Conservation (phyloP, 1,284 basidiomycete species). For the Malassezia furfur region DNA sequence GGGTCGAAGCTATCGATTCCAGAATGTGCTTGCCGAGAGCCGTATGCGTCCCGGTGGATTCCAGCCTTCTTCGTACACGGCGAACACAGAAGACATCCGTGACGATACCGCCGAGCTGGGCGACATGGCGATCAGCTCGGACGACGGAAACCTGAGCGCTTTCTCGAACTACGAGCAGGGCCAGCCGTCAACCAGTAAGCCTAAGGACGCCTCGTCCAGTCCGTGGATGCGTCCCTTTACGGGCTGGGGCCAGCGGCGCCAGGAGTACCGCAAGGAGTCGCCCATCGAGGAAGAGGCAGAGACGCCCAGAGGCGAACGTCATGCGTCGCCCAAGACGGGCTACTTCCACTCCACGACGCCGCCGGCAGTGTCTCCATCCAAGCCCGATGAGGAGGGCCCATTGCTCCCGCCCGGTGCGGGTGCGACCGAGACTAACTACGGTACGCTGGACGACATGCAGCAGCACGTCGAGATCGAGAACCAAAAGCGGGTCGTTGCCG, state of each 20-base stretch:
- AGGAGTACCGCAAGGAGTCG: neutral
- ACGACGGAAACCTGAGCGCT: constrained; percentile 11
- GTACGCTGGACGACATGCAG: neutral
- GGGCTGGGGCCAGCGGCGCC: neutral
- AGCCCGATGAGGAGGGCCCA: neutral
- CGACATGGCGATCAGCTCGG: constrained; percentile 34
- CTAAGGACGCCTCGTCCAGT: neutral
- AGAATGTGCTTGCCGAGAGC: neutral
- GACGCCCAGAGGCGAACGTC: neutral
- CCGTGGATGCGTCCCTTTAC: too few species aligned
- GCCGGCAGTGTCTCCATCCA: neutral
- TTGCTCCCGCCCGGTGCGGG: neutral
- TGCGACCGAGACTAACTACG: neutral
- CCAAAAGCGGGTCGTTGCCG: constrained; percentile 2
- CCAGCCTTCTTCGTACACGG: constrained; percentile 34
- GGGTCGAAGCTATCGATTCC: constrained; percentile 31
- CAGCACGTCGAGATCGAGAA: neutral
- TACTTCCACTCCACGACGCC: neutral
- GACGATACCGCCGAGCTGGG: constrained; percentile 42
- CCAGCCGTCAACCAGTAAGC: neutral
- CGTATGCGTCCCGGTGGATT: constrained; percentile 7
- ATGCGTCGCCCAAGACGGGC: neutral
- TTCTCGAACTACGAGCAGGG: neutral
- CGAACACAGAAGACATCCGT: constrained; percentile 35
- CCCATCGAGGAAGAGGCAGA: neutral